Evolutionary conservation across 169 alveolate genomes (phyloP), one percentile per base, ranked within the genome.

Genomic region (Cryptosporidium canis): DNA sequence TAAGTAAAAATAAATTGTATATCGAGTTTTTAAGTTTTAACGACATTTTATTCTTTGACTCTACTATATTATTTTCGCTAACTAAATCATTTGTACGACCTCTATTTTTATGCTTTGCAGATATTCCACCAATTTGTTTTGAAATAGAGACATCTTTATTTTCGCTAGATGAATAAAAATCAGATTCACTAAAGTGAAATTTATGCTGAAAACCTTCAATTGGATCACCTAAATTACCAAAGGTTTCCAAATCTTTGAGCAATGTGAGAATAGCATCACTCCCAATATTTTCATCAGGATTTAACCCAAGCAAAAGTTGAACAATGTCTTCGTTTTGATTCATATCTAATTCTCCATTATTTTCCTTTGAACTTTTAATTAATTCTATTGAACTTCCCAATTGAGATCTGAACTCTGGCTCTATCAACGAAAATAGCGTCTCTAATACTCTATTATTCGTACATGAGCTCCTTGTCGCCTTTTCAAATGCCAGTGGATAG

Each of bases 271-370:
- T 77, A 39, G 64, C 70, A 24, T 77, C 87, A 24, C 44, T 58
- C 0, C 72, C 77, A 41, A 77, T 77, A 77, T 77, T 77, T 58
- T 77, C 87, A 41, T 55, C 72, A 18, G 87, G 87, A 61, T 77
- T 77, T 33, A 77, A 11, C 4, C 87, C 87, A 39, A 77, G 27
- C 16, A 77, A 35, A 21, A 77, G 35, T 39, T 77, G 87, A 4
- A 61, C 66, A 16, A 77, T 39, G 8, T 77, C 87, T 18, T 77
- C 87, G 24, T 77, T 77, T 8, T 55, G 70, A 63, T 77, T 61
- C 37, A 14, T 55, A 9, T 77, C 43, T 0, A 11, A 24, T 55
- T 56, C 66, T 31, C 27, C 16, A 12, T 31, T 37, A 39, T 27
- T 31, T 1, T 21, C 61, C 35, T 39, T 29, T 35, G 14, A 29